Base-by-base conservation (phyloP, 106 monocot genomes). In the Agapanthus africanus region DNA sequence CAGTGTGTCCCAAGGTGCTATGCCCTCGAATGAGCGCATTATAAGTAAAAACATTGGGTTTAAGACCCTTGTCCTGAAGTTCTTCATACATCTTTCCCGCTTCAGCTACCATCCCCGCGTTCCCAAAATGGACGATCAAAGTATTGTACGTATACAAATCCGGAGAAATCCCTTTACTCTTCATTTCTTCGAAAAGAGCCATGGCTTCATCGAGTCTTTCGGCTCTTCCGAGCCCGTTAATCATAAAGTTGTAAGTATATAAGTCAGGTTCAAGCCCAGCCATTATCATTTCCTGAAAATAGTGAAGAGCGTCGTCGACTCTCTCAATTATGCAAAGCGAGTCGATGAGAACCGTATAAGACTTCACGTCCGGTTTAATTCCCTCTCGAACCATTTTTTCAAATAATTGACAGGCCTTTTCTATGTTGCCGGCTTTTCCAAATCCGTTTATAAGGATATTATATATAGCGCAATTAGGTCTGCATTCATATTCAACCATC, bases 71-170 rank as follows among this genome's bases (percentile, higher is more conserved):
- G 1, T 51, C 56, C 61, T 77, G 80, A 40, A 99, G 87, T 49
- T 99, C 87, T 79, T 90, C 87, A 49, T 79, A 99, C 86, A 92
- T 73, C 75, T 79, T 79, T 46, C 79, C 82, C 37, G 92, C 92
- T 73, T 89, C 82, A 57, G 74, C 79, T 65, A 84, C 49, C 87
- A 79, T 82, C 38, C 97, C 97, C 34, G 73, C 80, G 60, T 80
- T 90, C 31, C 97, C 86, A 65, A 87, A 71, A 64, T 79, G 41
- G 37, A 92, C 81, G 82, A 99, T 99, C 44, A 99, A 42, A 22
- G 84, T 78, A 73, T 99, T 99, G 57, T 92, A 99, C 30, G 92
- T 99, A 73, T 92, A 99, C 69, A 92, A 77, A 54, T 99, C 92
- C 2, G 97, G 89, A 60, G 54, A 22, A 49, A 92, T 81, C 57